Base-by-base conservation (phyloP, 305 asterid species). In the Ruellia speciosa region DNA sequence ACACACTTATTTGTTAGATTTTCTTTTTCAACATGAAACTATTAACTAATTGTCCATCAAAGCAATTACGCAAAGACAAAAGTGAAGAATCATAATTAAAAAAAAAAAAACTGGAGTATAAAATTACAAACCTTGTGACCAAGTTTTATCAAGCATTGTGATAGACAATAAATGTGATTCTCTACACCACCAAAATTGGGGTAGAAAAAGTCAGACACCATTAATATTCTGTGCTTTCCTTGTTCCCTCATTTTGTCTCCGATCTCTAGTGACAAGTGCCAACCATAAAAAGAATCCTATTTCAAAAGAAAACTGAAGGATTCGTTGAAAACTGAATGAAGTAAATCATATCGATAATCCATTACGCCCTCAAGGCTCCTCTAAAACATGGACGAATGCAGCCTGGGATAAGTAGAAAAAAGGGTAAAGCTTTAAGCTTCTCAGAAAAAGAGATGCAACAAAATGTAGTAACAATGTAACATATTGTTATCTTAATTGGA, bases 101-200 rank as follows among this genome's bases (percentile, higher is more conserved):
- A 53, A 20, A 0, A 3, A 16, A 7, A 12, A 41, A 9, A 41
- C 3, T 3, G n/a, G 10, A 41, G 4, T 41, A 13, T 10, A 35
- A 15, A 46, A 14, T 49, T 28, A 56, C 90, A 58, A 56, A 88
- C 96, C 95, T 84, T 86, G 81, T 93, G 99, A 52, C 96, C 96
- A 45, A 78, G 94, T 74, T 84, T 79, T 9, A 93, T 82, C 74
- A 86, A 73, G 77, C 99, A 93, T 68, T 84, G 96, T 6, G 99
- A 86, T 62, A 88, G 78, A 64, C 81, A 88, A 71, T 93, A 88
- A 49, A 93, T 93, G 81, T 88, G 99, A 75, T 81, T 88, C 78
- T 93, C 97, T 37, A 93, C 97, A 7, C 99, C 97, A 49, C 99
- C 97, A 35, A 93, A 93, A 77, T 88, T 93, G 65, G 99, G 97